Conservation (phyloP, 352 stramenopile species). For the Peronospora destructor region DNA sequence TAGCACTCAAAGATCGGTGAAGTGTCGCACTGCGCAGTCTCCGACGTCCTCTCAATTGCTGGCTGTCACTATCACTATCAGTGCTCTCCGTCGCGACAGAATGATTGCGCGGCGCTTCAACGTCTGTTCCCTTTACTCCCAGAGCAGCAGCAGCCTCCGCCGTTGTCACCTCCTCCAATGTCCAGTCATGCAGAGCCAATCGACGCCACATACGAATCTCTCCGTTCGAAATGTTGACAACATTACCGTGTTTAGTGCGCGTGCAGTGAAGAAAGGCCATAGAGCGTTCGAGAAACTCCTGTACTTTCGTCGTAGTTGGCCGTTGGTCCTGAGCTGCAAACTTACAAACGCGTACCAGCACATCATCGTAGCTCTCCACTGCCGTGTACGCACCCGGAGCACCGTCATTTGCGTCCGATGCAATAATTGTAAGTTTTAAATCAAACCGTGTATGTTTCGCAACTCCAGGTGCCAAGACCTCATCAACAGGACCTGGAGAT, state of each 20-base stretch:
- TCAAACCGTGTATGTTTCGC: conserved; percentile 48
- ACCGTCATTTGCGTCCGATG: conserved; percentile 20
- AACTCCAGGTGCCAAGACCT: conserved; percentile 37
- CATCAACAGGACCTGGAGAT: conserved; percentile 32
- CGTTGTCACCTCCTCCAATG: conserved; percentile 44
- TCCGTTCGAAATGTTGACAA: conserved; percentile 72
- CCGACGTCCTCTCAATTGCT: conserved; percentile 8
- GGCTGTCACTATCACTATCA: conserved; percentile 51
- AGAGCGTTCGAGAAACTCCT: conserved; percentile 71
- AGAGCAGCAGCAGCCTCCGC: conserved; percentile 15
- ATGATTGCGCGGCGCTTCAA: conserved; percentile 33
- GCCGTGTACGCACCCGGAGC: conserved; percentile 33
- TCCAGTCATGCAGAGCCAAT: conserved; percentile 61
- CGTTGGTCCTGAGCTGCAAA: conserved; percentile 65
- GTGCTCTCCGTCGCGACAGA: conserved; percentile 48
- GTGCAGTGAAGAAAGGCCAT: conserved; percentile 65
- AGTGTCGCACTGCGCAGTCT: conserved; percentile 16
- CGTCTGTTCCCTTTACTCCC: conserved; percentile 38
- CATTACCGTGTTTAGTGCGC: conserved; percentile 57
- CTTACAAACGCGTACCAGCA: conserved; percentile 60
- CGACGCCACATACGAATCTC: conserved; percentile 79
- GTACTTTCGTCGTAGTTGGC: conserved; percentile 59
- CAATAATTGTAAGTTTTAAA: conserved; percentile 22
- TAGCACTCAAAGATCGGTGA: conserved; percentile 25
- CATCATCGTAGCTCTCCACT: conserved; percentile 73